Evolutionary conservation across 176 grass and related monocot genomes (phyloP), one percentile per base, ranked within the genome.

Genomic region (Paspalum vaginatum): DNA sequence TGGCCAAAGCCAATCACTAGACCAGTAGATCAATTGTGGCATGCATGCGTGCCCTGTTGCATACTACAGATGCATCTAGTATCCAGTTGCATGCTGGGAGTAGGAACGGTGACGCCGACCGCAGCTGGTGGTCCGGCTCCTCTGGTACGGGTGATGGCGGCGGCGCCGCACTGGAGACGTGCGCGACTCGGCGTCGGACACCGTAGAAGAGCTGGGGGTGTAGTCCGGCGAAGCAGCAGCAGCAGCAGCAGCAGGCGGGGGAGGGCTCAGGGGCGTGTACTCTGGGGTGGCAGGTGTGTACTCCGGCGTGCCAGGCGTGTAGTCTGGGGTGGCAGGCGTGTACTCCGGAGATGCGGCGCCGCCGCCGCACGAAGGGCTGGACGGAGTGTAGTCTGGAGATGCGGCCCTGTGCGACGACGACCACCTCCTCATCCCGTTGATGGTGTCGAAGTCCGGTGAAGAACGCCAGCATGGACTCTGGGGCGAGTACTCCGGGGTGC

Each of bases 181-280:
- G 58, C 39, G 1, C 0, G 84, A 79, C 49, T 10, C 24, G 1
- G 48, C 67, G 25, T 79, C 67, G 7, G 76, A 85, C 13, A 39
- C 47, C 24, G 1, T 1, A 17, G 67, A 65, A 0, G 75, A 78
- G 56, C 46, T 79, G 8, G 66, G 72, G 18, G 6, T 70, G 53
- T 77, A 77, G 4, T 69, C 73, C 14, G 52, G 73, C 13, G 63
- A 77, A 7, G 73, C 32, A 32, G 32, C 32, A 32, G 32, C 32
- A 32, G 32, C 32, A 32, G 32, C 32, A 1, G 24, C 17, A 0
- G 17, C 11, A 7, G 7, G 17, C 5, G 2, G 11, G 0, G 66
- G 25, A 9, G 66, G 53, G 0, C 11, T 40, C 25, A 27, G n/a
- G 2, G 54, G 68, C 6, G 12, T 18, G 57, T 82, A 43, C 1